Percentiles rank a stretch among this genome's conserved stretches.
phyloP scores from a whole-genome alignment of 176 grass and related monocot genomes.

The Themeda triandra region DNA sequence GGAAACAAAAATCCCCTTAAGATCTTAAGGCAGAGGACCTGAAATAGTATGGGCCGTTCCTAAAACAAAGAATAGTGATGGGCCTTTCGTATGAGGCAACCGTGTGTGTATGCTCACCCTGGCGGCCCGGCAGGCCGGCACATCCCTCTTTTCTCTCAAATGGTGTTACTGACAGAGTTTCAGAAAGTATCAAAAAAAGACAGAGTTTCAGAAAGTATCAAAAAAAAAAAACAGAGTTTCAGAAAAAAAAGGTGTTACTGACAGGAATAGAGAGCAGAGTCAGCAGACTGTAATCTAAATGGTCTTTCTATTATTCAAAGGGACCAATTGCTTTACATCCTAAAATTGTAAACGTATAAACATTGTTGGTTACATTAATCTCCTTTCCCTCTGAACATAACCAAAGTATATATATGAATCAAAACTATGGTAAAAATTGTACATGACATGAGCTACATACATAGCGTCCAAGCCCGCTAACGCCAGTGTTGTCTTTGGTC shows the following conservation, averaged over 20 bases:
- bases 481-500: background rate
- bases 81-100: background rate
- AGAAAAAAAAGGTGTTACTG: background rate
- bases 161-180: background rate
- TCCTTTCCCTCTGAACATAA: background rate
- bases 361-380: conserved; percentile 42
- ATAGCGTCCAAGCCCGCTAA: background rate
- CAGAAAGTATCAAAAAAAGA: too few species aligned
- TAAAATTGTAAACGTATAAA: conserved; percentile 41
- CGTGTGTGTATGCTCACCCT: too few species aligned
- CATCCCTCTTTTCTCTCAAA: too few species aligned
- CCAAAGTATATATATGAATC: conserved; percentile 1
- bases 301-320: background rate
- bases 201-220: too few species aligned
- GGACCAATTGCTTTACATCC: conserved; percentile 28
- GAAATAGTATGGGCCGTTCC: background rate
- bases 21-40: too few species aligned
- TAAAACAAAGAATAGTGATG: background rate
- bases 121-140: too few species aligned
- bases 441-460: conserved; percentile 37
- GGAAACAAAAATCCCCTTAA: too few species aligned
- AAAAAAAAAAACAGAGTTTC: too few species aligned
- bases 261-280: background rate
- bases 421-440: conserved; percentile 34
- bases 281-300: background rate